Evolutionary conservation across 225 moss, liverwort and hornwort species (phyloP).

Genomic region (Ulota crispa): DNA sequence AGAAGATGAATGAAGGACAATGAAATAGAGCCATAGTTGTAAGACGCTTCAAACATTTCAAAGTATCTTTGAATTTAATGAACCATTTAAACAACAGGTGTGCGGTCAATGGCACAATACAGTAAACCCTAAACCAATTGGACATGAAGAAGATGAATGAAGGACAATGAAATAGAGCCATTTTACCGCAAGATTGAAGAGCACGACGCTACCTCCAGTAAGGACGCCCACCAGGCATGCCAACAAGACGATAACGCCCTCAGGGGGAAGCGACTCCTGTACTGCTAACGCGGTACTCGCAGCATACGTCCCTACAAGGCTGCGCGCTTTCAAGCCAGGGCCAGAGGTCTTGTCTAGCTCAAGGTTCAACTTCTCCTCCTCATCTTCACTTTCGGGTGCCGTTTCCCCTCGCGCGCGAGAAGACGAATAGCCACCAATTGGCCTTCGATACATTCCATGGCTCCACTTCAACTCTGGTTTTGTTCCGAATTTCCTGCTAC

Average conservation of each 20-base stretch:
- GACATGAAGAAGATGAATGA: slow-evolving; percentile 2
- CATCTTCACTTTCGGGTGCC: slow-evolving; percentile 24
- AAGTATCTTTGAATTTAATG: not conserved
- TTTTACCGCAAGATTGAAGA: slow-evolving; percentile 85
- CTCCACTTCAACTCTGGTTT: slow-evolving; percentile 9
- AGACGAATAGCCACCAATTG: slow-evolving; percentile 19
- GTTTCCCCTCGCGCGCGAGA: slow-evolving; percentile 25
- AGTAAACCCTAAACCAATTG: not conserved
- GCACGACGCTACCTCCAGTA: slow-evolving; percentile 84
- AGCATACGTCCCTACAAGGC: slow-evolving; percentile 60
- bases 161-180: not conserved
- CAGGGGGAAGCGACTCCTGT: slow-evolving; percentile 88
- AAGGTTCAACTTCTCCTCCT: slow-evolving; percentile 4
- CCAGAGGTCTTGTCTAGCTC: slow-evolving; percentile 23
- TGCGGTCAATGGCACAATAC: not conserved
- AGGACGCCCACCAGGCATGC: slow-evolving; percentile 90
- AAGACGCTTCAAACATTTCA: not conserved
- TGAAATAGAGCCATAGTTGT: not conserved
- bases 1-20: slow-evolving; percentile 6
- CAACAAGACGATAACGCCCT: slow-evolving; percentile 85
- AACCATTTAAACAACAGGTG: not conserved
- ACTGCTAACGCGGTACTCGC: slow-evolving; percentile 78
- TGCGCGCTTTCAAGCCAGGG: slow-evolving; percentile 30
- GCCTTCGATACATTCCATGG: slow-evolving; percentile 26
- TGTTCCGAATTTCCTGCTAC: not conserved